Conservation (phyloP, 106 monocot species). For the Dendrobium catenatum region DNA sequence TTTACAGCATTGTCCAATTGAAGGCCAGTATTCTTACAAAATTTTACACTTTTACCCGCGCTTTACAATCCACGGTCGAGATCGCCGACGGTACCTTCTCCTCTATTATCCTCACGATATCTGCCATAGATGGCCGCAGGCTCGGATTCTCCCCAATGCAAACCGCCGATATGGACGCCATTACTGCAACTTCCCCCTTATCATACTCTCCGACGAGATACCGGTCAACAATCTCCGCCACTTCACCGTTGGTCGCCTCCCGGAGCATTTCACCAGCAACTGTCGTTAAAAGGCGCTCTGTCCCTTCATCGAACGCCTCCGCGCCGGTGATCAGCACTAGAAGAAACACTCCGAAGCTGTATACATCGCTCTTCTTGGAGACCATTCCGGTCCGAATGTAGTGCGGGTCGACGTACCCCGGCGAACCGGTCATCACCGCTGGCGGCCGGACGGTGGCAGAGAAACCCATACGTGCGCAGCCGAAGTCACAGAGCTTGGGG, state of each 20-base stretch:
- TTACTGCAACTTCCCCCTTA: conserved; percentile 32
- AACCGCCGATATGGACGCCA: conserved; percentile 39
- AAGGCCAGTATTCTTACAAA: too few relatives aligned
- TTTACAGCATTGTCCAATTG: too few relatives aligned
- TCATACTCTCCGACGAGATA: conserved; percentile 34
- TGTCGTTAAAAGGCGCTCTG: conserved; percentile 8
- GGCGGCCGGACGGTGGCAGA: conserved; percentile 37
- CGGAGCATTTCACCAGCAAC: not conserved
- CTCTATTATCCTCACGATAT: conserved; percentile 34
- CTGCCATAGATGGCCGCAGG: conserved; percentile 74
- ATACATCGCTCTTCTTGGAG: conserved; percentile 70
- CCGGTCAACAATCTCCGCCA: conserved; percentile 42
- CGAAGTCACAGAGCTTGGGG: conserved; percentile 75
- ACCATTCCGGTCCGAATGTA: conserved; percentile 44
- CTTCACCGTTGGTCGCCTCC: not conserved
- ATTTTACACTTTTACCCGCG: not conserved
- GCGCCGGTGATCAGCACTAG: conserved; percentile 58
- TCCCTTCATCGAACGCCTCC: conserved; percentile 13
- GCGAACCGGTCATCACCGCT: conserved; percentile 31
- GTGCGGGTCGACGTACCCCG: conserved; percentile 55
- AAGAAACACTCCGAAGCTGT: conserved; percentile 71
- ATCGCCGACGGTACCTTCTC: conserved; percentile 21
- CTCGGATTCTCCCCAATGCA: conserved; percentile 62
- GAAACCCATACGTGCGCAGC: conserved; percentile 61
- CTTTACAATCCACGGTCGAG: not conserved